A percentile compares a stretch with the other conserved stretches of the same genome.
Evolutionary conservation across 345 rosid genomes (phyloP).

Genomic region (Bretschneidera sinensis): DNA sequence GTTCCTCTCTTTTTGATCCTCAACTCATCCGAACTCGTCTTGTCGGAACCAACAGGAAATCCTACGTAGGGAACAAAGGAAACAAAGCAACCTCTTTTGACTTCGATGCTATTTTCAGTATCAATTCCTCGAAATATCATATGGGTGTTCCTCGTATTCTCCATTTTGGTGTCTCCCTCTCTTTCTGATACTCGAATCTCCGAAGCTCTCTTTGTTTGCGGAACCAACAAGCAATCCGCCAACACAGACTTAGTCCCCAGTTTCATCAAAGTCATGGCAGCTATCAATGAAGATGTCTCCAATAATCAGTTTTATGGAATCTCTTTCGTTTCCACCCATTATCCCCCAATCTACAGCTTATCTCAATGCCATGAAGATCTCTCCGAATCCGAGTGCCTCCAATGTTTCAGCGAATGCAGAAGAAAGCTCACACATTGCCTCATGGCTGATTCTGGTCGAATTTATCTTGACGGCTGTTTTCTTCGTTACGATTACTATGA

Average conservation of each 20-base stretch:
- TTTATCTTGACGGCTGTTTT: conserved; percentile 63
- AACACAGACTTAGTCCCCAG: not conserved
- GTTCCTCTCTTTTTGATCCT: no score
- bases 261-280: not conserved
- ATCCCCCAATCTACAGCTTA: conserved; percentile 29
- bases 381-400: conserved; percentile 32
- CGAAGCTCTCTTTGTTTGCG: not conserved
- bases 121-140: not conserved
- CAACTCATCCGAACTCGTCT: no score
- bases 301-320: conserved; percentile 20
- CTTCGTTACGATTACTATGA: conserved; percentile 45
- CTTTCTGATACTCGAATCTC: not conserved
- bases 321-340: conserved; percentile 12
- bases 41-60: no score
- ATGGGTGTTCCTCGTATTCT: not conserved
- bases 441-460: conserved; percentile 37
- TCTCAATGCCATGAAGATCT: conserved; percentile 49
- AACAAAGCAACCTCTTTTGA: not conserved
- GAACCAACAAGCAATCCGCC: not conserved
- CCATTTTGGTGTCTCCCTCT: not conserved
- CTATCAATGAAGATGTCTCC: not conserved
- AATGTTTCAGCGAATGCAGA: conserved; percentile 35
- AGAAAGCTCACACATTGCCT: conserved; percentile 26
- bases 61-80: not conserved
- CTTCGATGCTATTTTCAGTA: conserved; percentile 4